Evolutionary conservation across 1,284 basidiomycete species (phyloP), one percentile per base, ranked within the genome.

Genomic region (Singerocomus rubriflavus): DNA sequence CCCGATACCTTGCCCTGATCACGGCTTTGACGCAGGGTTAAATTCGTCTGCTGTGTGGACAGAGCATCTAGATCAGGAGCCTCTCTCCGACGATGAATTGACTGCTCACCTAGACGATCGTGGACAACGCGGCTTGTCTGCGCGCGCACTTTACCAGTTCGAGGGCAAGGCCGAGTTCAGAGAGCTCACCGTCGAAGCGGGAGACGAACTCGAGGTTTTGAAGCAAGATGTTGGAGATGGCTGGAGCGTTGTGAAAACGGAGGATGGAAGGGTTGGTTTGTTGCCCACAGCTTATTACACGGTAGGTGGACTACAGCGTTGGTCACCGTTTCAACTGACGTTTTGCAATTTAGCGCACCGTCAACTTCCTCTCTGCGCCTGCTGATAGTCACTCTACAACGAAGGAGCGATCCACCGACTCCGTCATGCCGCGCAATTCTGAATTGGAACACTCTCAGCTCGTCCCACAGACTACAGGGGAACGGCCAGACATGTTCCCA

Each of bases 11-110:
- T 51, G 21, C 44, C 61, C 63, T 12, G 52, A 71, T 46, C 72
- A 74, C 31, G 81, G 81, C 48, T 88, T 89, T 59, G 88, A 89
- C 65, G 79, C 82, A 6, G 86, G 88, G 2, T 75, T 90, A 65
- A 88, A 90, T 66, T 77, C 84, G 5, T 90, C 88, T 1, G 68
- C 75, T 2, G 87, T 84, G 6, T 90, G 86, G 87, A 84, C 84
- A 13, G 83, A 79, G 50, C 79, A 81, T 52, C 71, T 81, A 9
- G 75, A 77, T 52, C 69, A 70, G 9, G 64, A 55, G 5, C 69
- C 69, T 26, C 62, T 70, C 33, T 73, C 72, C 3, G 73, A 75
- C 51, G 73, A 73, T 17, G 74, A 76, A 33, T 66, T 70, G 12
- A 60, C 63, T 13, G 64, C 67, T 40, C 60, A 67, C 17, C 60